Base-by-base conservation (phyloP, 2,329 filamentous ascomycete species). In the Calonectria henricotiae region DNA sequence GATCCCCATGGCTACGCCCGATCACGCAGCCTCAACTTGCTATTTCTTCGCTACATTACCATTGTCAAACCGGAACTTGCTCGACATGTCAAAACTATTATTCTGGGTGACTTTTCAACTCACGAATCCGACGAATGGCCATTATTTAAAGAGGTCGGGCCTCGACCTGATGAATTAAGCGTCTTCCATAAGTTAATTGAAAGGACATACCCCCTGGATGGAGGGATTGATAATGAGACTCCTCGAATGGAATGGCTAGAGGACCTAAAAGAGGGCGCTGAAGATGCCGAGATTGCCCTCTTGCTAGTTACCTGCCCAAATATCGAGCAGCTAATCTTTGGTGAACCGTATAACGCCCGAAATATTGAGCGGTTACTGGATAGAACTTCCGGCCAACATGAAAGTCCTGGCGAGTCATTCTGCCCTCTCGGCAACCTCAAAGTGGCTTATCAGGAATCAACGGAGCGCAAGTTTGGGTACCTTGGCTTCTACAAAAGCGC, bases 41-140 rank as follows among this genome's bases (percentile, higher is more conserved):
- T 66, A 39, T 68, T 66, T 23, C 55, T 68, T 11, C 55, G 32
- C 27, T 68, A 64, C 27, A 47, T 68, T 43, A 62, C 49, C 7
- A 61, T 68, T 43, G 62, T 23, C 23, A 70, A 64, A 20, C 44
- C 63, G 4, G 44, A 70, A 25, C 51, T 66, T 17, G 67, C 63
- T 17, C 35, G 41, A 15, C 49, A 62, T 12, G 58, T 64, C 23
- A 64, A 55, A 30, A 13, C 43, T 13, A 27, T 70, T 17, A 13
- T 61, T 27, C 6, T 70, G 13, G 44, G 39, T 6, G 23, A n/a
- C 6, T 69, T 69, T 23, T 41, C 49, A 4, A 43, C 55, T 2
- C 9, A 7, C n/a, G 17, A 41, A 5, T 20, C 12, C 17, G 17
- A 51, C 23, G 17, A 55, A 9, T 11, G 30, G 3, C 13, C 15